These are phyloP conservation scores for Skeletonema marinoi DNA, from an alignment of 108 stramenopile species.

Conservation along the genomic window DNA sequence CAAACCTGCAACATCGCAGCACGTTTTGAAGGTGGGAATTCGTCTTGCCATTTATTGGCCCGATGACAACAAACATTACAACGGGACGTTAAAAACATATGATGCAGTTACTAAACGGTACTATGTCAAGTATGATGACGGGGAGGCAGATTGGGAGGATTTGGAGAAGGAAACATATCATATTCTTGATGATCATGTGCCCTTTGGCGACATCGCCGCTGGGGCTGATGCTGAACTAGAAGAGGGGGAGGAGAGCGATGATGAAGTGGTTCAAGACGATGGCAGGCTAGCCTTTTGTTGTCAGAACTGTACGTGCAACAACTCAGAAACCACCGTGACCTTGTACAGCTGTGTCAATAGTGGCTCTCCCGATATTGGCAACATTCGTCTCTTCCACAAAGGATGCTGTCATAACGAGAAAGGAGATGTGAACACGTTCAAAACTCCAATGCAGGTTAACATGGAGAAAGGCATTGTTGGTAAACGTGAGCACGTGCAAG, in stretches of 20 bases:
- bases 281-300: background rate
- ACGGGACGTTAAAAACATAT: background rate
- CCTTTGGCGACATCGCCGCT: background rate
- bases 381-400: conserved; percentile 24
- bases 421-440: no score
- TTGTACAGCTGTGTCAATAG: conserved; percentile 22
- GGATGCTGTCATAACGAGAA: conserved; percentile 16
- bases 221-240: background rate
- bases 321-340: no score
- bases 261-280: no score
- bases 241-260: background rate
- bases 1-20: background rate
- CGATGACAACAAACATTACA: background rate
- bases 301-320: conserved; percentile 3
- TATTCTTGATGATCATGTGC: background rate
- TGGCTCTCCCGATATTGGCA: conserved; percentile 5
- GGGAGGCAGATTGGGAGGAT: background rate
- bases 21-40: no score
- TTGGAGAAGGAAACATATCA: background rate
- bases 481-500: no score
- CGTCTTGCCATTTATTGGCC: background rate
- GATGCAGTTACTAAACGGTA: background rate
- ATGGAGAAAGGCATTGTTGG: no score
- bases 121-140: background rate
- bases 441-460: no score